Percentiles rank a stretch among this genome's conserved stretches.
Evolutionary conservation across 495 filamentous ascomycete genomes (phyloP).

Genomic region (Letharia columbiana): DNA sequence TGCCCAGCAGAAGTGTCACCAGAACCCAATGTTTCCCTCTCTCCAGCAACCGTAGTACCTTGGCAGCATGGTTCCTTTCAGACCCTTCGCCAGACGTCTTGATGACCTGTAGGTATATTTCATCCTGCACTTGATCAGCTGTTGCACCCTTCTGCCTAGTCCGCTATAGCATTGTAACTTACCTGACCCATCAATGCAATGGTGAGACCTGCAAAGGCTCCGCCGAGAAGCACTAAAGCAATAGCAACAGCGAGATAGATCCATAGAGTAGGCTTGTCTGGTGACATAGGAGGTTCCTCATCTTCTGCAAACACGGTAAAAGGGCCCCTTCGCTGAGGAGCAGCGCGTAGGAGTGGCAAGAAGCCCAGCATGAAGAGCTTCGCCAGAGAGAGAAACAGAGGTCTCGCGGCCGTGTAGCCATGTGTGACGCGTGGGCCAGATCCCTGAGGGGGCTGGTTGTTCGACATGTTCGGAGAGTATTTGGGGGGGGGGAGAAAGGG

Average conservation of each 20-base stretch:
- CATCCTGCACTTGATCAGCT: slow-evolving; percentile 49
- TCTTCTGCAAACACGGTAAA: slow-evolving; percentile 18
- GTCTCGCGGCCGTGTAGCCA: slow-evolving; percentile 36
- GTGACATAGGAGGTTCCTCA: slow-evolving; percentile 33
- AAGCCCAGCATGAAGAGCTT: slow-evolving; percentile 41
- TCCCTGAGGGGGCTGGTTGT: neutral
- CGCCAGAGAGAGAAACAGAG: slow-evolving; percentile 38
- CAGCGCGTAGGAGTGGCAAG: slow-evolving; percentile 38
- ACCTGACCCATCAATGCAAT: slow-evolving; percentile 66
- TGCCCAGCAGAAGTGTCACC: slow-evolving; percentile 85
- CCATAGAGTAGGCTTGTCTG: slow-evolving; percentile 55
- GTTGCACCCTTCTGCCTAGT: no score
- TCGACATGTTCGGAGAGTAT: slow-evolving; percentile 1
- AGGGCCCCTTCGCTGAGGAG: slow-evolving; percentile 26
- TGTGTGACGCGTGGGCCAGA: neutral
- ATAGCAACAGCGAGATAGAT: slow-evolving; percentile 60
- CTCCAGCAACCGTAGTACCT: slow-evolving; percentile 71
- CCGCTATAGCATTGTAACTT: slow-evolving; percentile 5
- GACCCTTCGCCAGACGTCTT: slow-evolving; percentile 68
- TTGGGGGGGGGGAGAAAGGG: neutral
- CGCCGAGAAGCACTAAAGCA: slow-evolving; percentile 73
- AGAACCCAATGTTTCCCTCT: slow-evolving; percentile 98
- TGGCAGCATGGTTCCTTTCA: slow-evolving; percentile 73
- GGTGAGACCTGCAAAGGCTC: slow-evolving; percentile 92
- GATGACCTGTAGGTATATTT: slow-evolving; percentile 95